Evolutionary conservation across 2,329 filamentous ascomycete genomes (phyloP).

Genomic region (Emergomyces africanus): DNA sequence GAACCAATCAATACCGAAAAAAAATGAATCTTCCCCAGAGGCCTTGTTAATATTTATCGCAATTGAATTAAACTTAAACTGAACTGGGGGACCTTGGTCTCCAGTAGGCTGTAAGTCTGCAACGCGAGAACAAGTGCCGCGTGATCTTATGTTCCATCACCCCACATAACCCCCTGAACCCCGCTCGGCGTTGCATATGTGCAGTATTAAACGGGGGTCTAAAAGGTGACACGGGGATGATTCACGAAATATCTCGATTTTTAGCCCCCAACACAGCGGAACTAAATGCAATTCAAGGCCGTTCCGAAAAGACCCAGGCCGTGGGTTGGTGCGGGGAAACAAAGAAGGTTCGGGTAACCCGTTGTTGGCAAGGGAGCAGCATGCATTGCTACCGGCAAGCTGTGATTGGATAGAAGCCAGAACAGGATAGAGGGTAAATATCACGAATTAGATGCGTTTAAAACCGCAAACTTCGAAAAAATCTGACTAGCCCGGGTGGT

Average conservation of each 20-base stretch:
- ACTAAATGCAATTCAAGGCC: neutral
- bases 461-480: too few relatives aligned
- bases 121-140: neutral
- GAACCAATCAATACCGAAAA: neutral
- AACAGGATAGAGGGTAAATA: too few relatives aligned
- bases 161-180: neutral
- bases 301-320: neutral
- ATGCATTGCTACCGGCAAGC: neutral
- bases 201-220: neutral
- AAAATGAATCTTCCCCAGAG: neutral
- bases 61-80: neutral
- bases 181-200: too few relatives aligned
- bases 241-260: neutral
- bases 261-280: too few relatives aligned
- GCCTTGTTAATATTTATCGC: neutral
- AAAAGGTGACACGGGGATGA: neutral
- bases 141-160: neutral
- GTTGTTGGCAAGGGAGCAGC: neutral
- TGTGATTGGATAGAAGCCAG: neutral
- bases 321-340: neutral
- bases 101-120: neutral
- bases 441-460: too few relatives aligned
- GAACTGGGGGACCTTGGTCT: neutral
- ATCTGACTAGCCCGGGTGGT: neutral
- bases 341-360: neutral